A percentile compares a stretch with the other conserved stretches of the same genome.
phyloP scores from a whole-genome alignment of 805 yeast species.

The Isabelozyma rhagii region DNA sequence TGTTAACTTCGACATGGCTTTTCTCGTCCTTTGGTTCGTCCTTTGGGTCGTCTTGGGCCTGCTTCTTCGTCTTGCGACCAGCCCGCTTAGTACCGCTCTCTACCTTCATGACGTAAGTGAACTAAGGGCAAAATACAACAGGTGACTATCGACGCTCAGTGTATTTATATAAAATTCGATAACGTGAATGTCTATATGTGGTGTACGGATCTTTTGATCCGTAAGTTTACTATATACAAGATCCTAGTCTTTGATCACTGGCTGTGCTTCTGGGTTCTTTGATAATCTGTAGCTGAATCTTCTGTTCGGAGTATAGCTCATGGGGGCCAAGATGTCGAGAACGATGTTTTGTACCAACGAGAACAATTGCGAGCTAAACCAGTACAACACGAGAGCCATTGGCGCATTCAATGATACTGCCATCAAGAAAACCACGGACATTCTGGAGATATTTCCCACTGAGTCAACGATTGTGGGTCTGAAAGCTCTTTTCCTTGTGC shows the following conservation, averaged over 20 bases:
- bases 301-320: slow-evolving; percentile 45
- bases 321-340: slow-evolving; percentile 64
- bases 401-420: slow-evolving; percentile 87
- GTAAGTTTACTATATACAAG: not conserved
- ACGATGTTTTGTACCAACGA: slow-evolving; percentile 74
- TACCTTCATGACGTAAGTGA: too few species aligned
- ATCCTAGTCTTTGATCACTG: slow-evolving; percentile 1
- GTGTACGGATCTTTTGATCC: not conserved
- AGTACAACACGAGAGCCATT: slow-evolving; percentile 74
- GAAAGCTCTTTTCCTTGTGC: slow-evolving; percentile 38
- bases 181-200: too few species aligned
- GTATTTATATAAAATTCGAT: too few species aligned
- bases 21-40: too few species aligned
- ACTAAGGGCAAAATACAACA: too few species aligned
- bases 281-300: slow-evolving; percentile 20
- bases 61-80: too few species aligned
- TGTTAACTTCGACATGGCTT: too few species aligned
- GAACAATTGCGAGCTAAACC: slow-evolving; percentile 82
- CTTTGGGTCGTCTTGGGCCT: too few species aligned
- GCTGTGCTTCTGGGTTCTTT: slow-evolving; percentile 5
- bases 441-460: slow-evolving; percentile 65
- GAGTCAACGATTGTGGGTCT: slow-evolving; percentile 63
- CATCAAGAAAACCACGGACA: slow-evolving; percentile 77
- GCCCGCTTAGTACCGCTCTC: too few species aligned
- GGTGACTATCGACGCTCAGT: too few species aligned